Percentiles rank a stretch among this genome's conserved stretches.
Conservation (phyloP, 1,284 basidiomycete species). For the Naganishia albida region DNA sequence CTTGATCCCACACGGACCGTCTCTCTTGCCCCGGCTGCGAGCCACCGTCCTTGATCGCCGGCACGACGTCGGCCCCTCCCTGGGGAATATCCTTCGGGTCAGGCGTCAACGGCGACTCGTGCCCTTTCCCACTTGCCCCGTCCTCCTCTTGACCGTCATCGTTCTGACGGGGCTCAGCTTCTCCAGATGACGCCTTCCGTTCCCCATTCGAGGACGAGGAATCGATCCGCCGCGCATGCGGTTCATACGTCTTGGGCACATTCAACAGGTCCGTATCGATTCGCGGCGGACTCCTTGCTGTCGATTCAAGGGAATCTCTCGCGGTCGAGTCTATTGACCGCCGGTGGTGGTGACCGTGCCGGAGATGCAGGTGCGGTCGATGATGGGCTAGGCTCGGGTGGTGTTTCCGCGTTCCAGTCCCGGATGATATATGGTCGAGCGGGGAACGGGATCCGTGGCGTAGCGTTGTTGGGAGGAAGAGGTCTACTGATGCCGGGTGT, state of each 20-base stretch:
- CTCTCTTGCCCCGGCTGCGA: not conserved
- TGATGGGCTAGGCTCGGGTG: not conserved
- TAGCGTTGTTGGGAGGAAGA: not conserved
- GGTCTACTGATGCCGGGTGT: slow-evolving; percentile 7
- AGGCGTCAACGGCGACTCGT: not conserved
- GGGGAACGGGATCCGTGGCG: too few relatives aligned
- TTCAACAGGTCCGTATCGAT: not conserved
- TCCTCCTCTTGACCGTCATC: not conserved
- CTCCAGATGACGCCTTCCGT: not conserved
- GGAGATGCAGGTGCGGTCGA: slow-evolving; percentile 61
- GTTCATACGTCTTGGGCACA: slow-evolving; percentile 13
- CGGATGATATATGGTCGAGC: too few relatives aligned
- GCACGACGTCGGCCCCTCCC: not conserved
- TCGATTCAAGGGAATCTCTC: too few relatives aligned
- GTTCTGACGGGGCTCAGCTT: not conserved
- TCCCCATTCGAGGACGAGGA: not conserved
- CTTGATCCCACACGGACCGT: slow-evolving; percentile 9
- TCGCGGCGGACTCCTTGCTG: too few relatives aligned
- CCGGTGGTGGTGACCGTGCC: not conserved
- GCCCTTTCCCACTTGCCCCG: not conserved
- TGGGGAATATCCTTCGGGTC: not conserved
- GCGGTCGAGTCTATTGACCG: not conserved
- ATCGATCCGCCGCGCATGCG: slow-evolving; percentile 18
- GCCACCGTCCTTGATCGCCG: not conserved
- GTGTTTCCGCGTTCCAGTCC: not conserved